Evolutionary conservation across 129 eudicot genomes (phyloP).

Genomic region (Flaveria bidentis): DNA sequence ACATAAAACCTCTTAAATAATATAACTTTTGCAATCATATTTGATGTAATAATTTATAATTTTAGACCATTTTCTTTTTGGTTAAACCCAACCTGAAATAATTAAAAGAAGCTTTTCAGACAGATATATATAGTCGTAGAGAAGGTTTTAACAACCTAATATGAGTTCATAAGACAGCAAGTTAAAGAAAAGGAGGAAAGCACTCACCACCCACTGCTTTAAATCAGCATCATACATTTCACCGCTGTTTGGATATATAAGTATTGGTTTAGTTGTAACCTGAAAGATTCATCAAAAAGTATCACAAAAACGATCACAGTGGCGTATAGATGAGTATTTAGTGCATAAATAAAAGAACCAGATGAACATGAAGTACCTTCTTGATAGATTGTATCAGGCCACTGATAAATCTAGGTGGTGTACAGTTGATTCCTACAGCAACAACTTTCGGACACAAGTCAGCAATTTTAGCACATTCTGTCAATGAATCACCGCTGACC

Average conservation of each 20-base stretch:
- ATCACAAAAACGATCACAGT: conserved; percentile 12
- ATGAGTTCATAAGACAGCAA: not conserved
- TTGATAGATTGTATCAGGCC: conserved; percentile 63
- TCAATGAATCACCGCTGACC: conserved; percentile 87
- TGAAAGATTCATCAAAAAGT: conserved; percentile 27
- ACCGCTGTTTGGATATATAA: conserved; percentile 94
- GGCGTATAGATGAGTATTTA: conserved; percentile 1
- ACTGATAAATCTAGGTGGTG: conserved; percentile 87
- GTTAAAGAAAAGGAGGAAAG: conserved; percentile 9
- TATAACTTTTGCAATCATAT: not conserved
- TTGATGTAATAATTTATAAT: not conserved
- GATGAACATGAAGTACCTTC: conserved; percentile 51
- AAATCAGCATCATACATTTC: conserved; percentile 80
- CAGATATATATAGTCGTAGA: not conserved
- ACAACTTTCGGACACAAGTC: conserved; percentile 76
- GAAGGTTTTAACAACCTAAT: no score
- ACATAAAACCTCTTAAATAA: not conserved
- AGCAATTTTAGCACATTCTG: conserved; percentile 75
- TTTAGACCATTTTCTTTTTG: not conserved
- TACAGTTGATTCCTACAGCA: conserved; percentile 95
- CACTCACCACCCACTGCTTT: conserved; percentile 95
- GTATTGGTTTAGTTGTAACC: conserved; percentile 82
- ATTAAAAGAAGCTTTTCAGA: not conserved
- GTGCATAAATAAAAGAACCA: not conserved
- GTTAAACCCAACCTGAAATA: not conserved